A percentile compares a stretch with the other conserved stretches of the same genome.
phyloP scores from a whole-genome alignment of 129 eudicot species.

The Scalesia atractyloides region DNA sequence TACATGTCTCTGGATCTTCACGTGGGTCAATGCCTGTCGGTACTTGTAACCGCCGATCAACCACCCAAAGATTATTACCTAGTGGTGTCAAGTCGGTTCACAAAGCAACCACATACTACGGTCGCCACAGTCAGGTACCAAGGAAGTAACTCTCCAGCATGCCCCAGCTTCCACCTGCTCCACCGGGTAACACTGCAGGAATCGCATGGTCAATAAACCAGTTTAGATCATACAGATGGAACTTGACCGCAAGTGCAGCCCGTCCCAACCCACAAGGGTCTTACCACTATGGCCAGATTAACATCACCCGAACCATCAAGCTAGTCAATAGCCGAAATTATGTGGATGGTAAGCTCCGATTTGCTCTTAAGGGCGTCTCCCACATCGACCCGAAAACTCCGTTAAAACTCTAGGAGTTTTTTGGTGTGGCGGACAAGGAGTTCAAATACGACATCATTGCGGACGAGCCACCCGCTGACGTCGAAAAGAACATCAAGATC shows the following conservation, averaged over 20 bases:
- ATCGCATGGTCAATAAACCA: conserved; percentile 84
- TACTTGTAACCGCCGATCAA: conserved; percentile 70
- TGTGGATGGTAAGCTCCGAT: conserved; percentile 74
- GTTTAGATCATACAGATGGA: conserved; percentile 87
- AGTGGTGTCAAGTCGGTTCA: conserved; percentile 74
- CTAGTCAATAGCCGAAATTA: conserved; percentile 41
- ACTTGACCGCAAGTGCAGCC: conserved; percentile 94
- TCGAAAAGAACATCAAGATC: conserved; percentile 27
- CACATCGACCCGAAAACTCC: conserved; percentile 66
- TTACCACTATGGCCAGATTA: conserved; percentile 84
- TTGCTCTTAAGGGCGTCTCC: conserved; percentile 72
- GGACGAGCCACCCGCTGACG: conserved; percentile 56
- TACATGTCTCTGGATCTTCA: conserved; percentile 81
- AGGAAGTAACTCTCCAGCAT: conserved; percentile 40
- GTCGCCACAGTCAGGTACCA: conserved; percentile 61
- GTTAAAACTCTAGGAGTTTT: conserved; percentile 73
- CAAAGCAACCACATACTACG: conserved; percentile 37
- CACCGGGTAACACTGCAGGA: conserved; percentile 46
- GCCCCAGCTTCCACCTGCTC: conserved; percentile 47
- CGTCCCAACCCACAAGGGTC: conserved; percentile 97
- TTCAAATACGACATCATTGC: conserved; percentile 52
- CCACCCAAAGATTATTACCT: conserved; percentile 77
- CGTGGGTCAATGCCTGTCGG: conserved; percentile 78
- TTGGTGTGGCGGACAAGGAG: conserved; percentile 41
- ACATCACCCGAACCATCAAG: conserved; percentile 92